Evolutionary conservation across 2,329 filamentous ascomycete genomes (phyloP).

Genomic region (Ophiostoma tasmaniense): DNA sequence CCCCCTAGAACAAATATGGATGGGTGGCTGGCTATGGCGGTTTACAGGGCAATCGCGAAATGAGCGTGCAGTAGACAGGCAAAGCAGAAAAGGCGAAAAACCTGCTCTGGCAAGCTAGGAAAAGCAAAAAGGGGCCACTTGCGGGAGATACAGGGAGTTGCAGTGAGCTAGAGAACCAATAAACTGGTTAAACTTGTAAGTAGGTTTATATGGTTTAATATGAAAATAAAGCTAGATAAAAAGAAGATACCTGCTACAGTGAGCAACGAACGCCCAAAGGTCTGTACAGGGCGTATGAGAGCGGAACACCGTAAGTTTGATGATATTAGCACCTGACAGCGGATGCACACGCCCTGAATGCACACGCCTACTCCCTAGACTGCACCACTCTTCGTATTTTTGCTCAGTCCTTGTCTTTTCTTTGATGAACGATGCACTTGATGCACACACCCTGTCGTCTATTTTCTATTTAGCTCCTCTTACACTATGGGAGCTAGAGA

Average conservation of each 20-base stretch:
- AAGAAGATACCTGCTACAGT: background rate
- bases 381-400: background rate
- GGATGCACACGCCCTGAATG: background rate
- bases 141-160: conserved; percentile 5
- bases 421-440: background rate
- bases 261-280: background rate
- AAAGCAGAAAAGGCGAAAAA: no score
- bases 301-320: background rate
- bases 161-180: background rate
- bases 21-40: background rate
- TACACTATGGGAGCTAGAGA: background rate
- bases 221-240: background rate
- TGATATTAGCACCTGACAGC: background rate
- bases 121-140: background rate
- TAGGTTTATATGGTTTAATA: background rate
- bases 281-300: background rate
- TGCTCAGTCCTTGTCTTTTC: background rate
- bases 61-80: background rate
- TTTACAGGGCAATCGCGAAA: conserved; percentile 5
- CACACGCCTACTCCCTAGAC: background rate
- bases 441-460: conserved; percentile 1
- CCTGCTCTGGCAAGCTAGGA: background rate
- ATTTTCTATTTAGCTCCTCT: background rate
- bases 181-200: background rate
- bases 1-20: background rate